Conservation (phyloP, 441 rosid species). For the Mallotus repandus region DNA sequence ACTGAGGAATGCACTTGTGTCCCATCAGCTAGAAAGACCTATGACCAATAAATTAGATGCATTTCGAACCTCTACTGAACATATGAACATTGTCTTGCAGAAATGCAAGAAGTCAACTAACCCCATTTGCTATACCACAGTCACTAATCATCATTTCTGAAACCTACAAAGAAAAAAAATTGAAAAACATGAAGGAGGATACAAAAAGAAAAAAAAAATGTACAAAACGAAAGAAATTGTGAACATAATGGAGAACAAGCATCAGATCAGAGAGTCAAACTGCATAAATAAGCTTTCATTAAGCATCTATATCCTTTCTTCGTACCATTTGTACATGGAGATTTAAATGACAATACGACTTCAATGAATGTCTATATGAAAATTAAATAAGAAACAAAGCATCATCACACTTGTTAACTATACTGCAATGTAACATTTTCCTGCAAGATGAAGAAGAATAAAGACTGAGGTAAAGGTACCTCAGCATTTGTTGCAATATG, state of each 20-base stretch:
- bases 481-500: conserved; percentile 64
- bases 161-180: conserved; percentile 41
- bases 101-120: conserved; percentile 40
- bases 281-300: background rate
- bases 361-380: background rate
- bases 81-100: background rate
- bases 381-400: background rate
- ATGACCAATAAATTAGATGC: background rate
- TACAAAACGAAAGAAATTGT: background rate
- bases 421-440: background rate
- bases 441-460: background rate
- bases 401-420: background rate
- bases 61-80: background rate
- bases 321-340: background rate
- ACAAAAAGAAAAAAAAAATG: background rate
- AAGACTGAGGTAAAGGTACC: conserved; percentile 38
- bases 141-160: conserved; percentile 54
- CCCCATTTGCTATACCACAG: conserved; percentile 68
- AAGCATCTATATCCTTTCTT: background rate
- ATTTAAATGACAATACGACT: background rate
- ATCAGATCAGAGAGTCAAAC: background rate
- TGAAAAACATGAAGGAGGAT: background rate
- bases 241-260: background rate
- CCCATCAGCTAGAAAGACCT: conserved; percentile 85
- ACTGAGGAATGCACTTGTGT: conserved; percentile 59